A percentile compares a stretch with the other conserved stretches of the same genome.
Conservation (phyloP, 2,329 filamentous ascomycete genomes). For the Hypoxylon sp. region DNA sequence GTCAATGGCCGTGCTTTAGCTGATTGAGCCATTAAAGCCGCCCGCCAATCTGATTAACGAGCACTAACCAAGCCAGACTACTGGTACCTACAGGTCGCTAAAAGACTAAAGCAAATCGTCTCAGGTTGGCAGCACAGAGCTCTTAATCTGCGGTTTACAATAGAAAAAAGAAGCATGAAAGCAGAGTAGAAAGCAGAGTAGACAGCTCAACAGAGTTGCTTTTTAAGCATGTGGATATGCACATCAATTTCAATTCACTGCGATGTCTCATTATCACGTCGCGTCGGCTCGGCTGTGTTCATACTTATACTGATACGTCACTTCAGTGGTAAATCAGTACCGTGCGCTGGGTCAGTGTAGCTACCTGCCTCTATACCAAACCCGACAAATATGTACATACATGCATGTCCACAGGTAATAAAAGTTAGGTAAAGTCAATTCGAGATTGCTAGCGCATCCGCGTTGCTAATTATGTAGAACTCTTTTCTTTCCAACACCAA, state of each 20-base stretch:
- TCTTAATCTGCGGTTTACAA: slow-evolving; percentile 30
- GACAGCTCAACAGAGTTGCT: not conserved
- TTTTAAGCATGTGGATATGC: slow-evolving; percentile 11
- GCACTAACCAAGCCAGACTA: slow-evolving; percentile 24
- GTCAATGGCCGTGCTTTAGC: slow-evolving; percentile 20
- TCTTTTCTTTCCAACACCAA: not conserved
- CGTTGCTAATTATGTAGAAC: slow-evolving; percentile 3
- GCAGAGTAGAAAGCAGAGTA: too few species aligned
- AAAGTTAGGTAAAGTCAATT: slow-evolving; percentile 20
- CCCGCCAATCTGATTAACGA: slow-evolving; percentile 25
- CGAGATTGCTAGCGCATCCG: slow-evolving; percentile 1
- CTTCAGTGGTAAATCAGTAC: slow-evolving; percentile 22
- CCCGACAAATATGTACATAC: too few species aligned
- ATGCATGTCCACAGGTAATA: too few species aligned
- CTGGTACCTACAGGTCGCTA: slow-evolving; percentile 25
- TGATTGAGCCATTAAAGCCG: slow-evolving; percentile 7
- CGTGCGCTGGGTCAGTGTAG: not conserved
- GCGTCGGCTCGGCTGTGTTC: slow-evolving; percentile 20
- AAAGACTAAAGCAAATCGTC: slow-evolving; percentile 12
- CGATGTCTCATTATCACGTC: slow-evolving; percentile 34
- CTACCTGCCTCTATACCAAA: too few species aligned
- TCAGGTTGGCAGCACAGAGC: slow-evolving; percentile 3
- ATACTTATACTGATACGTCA: slow-evolving; percentile 26
- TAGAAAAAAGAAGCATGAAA: slow-evolving; percentile 18
- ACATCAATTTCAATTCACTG: slow-evolving; percentile 30